Percentiles rank a stretch among this genome's conserved stretches.
phyloP scores from a whole-genome alignment of 306 rosid species.

The Pyrus communis region DNA sequence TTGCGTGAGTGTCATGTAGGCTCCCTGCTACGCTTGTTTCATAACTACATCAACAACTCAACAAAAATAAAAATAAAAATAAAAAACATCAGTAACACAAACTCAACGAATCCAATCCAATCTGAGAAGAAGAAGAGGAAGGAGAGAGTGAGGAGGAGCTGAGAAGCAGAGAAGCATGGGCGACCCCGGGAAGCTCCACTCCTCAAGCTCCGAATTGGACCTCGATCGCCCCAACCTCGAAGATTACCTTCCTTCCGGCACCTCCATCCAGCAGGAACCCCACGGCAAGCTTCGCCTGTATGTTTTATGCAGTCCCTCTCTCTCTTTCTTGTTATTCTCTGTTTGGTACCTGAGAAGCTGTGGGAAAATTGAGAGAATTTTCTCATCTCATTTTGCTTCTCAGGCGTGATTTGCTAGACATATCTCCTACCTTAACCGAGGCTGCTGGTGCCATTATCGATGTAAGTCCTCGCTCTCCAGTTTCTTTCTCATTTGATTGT shows the following conservation, averaged over 20 bases:
- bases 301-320: background rate
- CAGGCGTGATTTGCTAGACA: conserved; percentile 86
- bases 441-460: conserved; percentile 97
- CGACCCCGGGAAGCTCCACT: conserved; percentile 28
- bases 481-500: background rate
- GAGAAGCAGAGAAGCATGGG: conserved; percentile 22
- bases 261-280: conserved; percentile 78
- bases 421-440: conserved; percentile 81
- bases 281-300: conserved; percentile 75
- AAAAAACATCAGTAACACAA: background rate
- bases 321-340: background rate
- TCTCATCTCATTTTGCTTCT: background rate
- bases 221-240: conserved; percentile 88
- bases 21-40: background rate
- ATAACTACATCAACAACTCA: background rate
- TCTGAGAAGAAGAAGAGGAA: background rate
- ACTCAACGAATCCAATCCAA: background rate
- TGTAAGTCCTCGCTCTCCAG: conserved; percentile 29
- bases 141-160: background rate
- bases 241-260: conserved; percentile 88
- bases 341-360: conserved; percentile 12
- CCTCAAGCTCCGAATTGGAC: conserved; percentile 82
- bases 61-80: background rate
- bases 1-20: background rate
- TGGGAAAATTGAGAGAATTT: background rate